Percentiles rank a stretch among this genome's conserved stretches.
Conservation (phyloP, 2,329 filamentous ascomycete genomes). For the Aspergillus ibericus region DNA sequence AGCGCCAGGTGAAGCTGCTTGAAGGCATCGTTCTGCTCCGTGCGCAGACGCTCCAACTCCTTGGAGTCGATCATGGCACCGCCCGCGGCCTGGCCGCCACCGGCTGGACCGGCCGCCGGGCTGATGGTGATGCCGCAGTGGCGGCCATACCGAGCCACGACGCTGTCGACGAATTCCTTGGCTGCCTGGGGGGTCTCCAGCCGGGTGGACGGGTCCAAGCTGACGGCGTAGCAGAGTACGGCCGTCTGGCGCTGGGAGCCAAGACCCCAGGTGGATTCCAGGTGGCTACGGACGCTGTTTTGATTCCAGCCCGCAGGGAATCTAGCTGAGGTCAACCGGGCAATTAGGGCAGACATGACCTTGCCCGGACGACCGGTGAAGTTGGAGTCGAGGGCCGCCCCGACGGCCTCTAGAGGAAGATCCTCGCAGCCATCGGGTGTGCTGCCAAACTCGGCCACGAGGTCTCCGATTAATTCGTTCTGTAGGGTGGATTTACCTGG, state of each 20-base stretch:
- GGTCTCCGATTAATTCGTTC: conserved; percentile 5
- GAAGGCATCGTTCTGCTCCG: background rate
- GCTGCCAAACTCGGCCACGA: background rate
- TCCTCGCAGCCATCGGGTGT: conserved; percentile 4
- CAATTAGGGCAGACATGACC: background rate
- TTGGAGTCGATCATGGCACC: background rate
- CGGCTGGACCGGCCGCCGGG: background rate
- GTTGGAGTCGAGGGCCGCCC: background rate
- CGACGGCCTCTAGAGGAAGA: background rate
- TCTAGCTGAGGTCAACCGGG: background rate
- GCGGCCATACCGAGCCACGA: background rate
- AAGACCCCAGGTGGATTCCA: background rate
- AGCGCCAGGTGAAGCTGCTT: conserved; percentile 1
- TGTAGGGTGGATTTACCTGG: conserved; percentile 4
- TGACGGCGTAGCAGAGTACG: background rate
- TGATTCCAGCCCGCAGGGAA: conserved; percentile 1
- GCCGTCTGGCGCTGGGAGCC: conserved; percentile 1
- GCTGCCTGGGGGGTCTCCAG: background rate
- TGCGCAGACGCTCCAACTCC: background rate
- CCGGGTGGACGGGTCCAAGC: background rate
- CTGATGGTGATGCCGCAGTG: background rate
- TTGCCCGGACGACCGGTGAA: background rate
- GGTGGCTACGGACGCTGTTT: background rate
- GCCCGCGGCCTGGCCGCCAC: background rate
- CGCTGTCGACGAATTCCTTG: conserved; percentile 1